A percentile compares a stretch with the other conserved stretches of the same genome.
These are phyloP conservation scores for Aphanomyces invadans DNA, from an alignment of 352 stramenopile species.

Conservation along the genomic window DNA sequence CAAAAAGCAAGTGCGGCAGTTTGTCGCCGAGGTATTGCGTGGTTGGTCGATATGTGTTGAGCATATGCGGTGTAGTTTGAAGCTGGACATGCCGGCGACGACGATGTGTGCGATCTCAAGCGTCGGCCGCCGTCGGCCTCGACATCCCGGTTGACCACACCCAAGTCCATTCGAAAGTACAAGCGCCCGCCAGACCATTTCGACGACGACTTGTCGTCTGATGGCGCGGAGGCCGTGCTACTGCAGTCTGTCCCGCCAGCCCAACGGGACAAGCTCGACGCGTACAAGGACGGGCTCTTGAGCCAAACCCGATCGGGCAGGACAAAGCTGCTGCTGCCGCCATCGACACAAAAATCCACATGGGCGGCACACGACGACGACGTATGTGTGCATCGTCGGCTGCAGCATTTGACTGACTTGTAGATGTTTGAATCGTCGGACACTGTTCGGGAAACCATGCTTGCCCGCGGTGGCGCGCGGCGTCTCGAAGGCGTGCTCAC, in stretches of 20 bases:
- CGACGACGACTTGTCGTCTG: background rate
- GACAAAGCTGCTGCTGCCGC: background rate
- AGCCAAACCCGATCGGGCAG: background rate
- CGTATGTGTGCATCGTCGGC: no score
- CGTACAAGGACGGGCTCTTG: background rate
- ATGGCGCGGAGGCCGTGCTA: background rate
- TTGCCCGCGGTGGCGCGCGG: background rate
- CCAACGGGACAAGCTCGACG: background rate
- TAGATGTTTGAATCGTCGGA: background rate
- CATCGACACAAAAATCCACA: background rate
- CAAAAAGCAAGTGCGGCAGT: constrained; percentile 20
- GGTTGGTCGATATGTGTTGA: background rate
- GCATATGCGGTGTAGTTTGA: background rate
- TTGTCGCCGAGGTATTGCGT: constrained; percentile 2
- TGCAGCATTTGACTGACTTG: no score
- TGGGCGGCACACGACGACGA: background rate
- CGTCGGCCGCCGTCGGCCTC: background rate
- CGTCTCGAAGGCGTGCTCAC: background rate
- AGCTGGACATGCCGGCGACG: background rate
- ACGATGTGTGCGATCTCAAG: constrained; percentile 8
- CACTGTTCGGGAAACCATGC: background rate
- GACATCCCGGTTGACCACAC: background rate
- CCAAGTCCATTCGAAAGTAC: constrained; percentile 14
- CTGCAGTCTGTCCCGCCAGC: background rate
- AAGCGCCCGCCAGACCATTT: background rate